Evolutionary conservation across 1,139 yeast genomes (phyloP).

Genomic region (Pichia sp.): DNA sequence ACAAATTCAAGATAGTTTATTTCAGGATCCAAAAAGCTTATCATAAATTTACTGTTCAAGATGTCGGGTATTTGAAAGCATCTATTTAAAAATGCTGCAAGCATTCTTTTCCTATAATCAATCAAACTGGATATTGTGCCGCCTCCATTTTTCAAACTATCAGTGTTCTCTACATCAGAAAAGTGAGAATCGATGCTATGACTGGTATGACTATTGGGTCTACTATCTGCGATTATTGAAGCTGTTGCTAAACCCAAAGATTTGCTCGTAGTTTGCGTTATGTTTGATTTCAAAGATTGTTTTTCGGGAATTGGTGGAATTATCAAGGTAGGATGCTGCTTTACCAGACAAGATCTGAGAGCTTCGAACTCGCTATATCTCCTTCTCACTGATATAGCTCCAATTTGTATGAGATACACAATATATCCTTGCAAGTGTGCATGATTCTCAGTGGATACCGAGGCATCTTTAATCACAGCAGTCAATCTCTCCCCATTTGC

Average conservation of each 20-base stretch:
- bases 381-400: constrained; percentile 63
- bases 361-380: constrained; percentile 91
- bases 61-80: no score
- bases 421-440: constrained; percentile 46
- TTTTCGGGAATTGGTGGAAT: constrained; percentile 96
- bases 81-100: constrained; percentile 46
- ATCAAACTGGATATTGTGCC: constrained; percentile 29
- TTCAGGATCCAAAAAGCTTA: constrained; percentile 77
- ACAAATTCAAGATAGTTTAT: constrained; percentile 53
- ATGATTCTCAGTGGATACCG: constrained; percentile 69
- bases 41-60: constrained; percentile 56
- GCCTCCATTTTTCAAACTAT: neutral
- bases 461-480: constrained; percentile 57
- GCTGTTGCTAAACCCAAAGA: constrained; percentile 18
- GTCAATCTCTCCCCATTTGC: constrained; percentile 25
- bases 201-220: neutral
- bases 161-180: constrained; percentile 1
- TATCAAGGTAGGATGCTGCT: constrained; percentile 71
- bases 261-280: constrained; percentile 25
- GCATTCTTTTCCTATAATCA: constrained; percentile 66
- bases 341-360: constrained; percentile 59
- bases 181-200: neutral
- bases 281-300: constrained; percentile 42
- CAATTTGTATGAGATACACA: constrained; percentile 66
- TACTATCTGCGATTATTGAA: neutral